Conservation (phyloP, 2,329 filamentous ascomycete species). For the Fusarium sacchari region DNA sequence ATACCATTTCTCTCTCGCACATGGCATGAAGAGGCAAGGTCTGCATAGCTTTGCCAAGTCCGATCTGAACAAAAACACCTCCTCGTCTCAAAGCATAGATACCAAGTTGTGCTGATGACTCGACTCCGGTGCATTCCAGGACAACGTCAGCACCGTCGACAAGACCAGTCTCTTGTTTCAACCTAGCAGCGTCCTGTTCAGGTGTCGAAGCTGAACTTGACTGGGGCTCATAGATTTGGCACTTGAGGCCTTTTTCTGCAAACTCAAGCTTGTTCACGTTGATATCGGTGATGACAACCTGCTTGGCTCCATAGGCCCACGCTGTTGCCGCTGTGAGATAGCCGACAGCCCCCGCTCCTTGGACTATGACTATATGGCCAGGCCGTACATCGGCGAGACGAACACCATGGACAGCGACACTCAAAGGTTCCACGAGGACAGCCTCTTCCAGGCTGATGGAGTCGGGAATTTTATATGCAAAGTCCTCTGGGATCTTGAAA, state of each 20-base stretch:
- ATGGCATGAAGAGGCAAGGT: conserved; percentile 74
- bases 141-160: conserved; percentile 75
- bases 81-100: conserved; percentile 13
- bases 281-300: conserved; percentile 34
- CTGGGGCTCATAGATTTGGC: not conserved
- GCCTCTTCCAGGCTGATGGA: conserved; percentile 82
- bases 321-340: conserved; percentile 87
- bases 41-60: conserved; percentile 31
- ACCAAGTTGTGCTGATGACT: conserved; percentile 24
- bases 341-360: conserved; percentile 88
- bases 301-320: conserved; percentile 81
- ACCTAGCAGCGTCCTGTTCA: conserved; percentile 15
- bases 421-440: conserved; percentile 86
- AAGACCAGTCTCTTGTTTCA: conserved; percentile 48
- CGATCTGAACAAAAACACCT: conserved; percentile 29
- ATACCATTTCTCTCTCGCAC: conserved; percentile 86
- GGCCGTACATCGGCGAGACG: conserved; percentile 76
- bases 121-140: conserved; percentile 36
- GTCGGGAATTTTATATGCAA: conserved; percentile 89
- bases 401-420: conserved; percentile 85
- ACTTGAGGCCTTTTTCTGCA: conserved; percentile 18
- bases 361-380: conserved; percentile 82
- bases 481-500: conserved; percentile 85
- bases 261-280: conserved; percentile 31
- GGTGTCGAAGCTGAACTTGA: not conserved